Conservation (phyloP, 2,329 filamentous ascomycete genomes). For the Drechslera avenae region DNA sequence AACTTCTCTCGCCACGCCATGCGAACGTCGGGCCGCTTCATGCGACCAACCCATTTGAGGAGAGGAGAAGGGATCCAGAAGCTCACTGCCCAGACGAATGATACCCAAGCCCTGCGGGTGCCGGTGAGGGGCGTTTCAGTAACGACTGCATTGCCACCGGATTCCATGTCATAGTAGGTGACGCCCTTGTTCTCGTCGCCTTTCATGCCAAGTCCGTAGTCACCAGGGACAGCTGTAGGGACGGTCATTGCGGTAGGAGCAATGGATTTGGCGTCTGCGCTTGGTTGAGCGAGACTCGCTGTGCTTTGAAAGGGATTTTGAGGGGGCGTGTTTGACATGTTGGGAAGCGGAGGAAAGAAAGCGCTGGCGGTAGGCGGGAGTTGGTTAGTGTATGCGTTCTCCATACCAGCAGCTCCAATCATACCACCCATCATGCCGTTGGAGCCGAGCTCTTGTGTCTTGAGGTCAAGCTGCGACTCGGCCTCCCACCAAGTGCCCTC, state of each 20-base stretch:
- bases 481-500: conserved; percentile 97
- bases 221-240: conserved; percentile 62
- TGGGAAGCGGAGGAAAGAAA: conserved; percentile 67
- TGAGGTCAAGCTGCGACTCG: conserved; percentile 91
- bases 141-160: conserved; percentile 76
- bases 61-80: conserved; percentile 93
- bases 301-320: conserved; percentile 69
- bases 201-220: conserved; percentile 87
- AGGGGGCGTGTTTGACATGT: conserved; percentile 66
- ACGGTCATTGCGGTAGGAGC: conserved; percentile 68
- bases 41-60: conserved; percentile 81
- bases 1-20: conserved; percentile 98
- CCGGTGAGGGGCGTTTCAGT: conserved; percentile 69
- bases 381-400: conserved; percentile 73
- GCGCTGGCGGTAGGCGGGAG: conserved; percentile 57
- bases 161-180: conserved; percentile 76
- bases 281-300: conserved; percentile 51
- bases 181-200: conserved; percentile 67
- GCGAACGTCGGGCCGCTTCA: conserved; percentile 95
- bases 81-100: conserved; percentile 81
- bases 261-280: conserved; percentile 49
- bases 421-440: conserved; percentile 55
- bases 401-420: conserved; percentile 65
- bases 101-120: conserved; percentile 77
- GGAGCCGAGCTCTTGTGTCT: conserved; percentile 61